Base-by-base conservation (phyloP, 192 early-diverging fungal species). In the Phlyctochytrium bullatum region DNA sequence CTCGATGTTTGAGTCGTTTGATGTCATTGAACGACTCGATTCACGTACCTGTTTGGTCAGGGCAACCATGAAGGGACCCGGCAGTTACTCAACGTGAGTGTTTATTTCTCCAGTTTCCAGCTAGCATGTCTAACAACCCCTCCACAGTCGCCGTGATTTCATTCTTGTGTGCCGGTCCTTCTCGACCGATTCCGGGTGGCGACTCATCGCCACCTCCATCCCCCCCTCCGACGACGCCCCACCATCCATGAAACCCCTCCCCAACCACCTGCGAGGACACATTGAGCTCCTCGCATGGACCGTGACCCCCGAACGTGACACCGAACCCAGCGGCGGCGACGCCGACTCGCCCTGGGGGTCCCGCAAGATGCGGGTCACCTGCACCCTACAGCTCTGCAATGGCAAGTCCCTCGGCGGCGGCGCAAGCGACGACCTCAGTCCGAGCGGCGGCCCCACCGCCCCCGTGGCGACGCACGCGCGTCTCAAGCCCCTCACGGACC, bases 1-100 rank as follows among this genome's bases (percentile, higher is more conserved):
- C 27, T 24, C 54, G 54, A 6, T 57, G 27, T 57, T 57, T 57
- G 54, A 57, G 6, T 24, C 54, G 27, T 57, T 57, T 57, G 54
- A 57, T 27, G 27, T 57, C 10, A 57, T 57, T 25, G 54, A 57
- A 57, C 12, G 54, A 28, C 12, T 57, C 25, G 54, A 57, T 25
- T 57, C 54, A 28, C 4, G 25, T 6, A 57, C 54, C 54, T 57
- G 12, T 27, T 25, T 57, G 10, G 25, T 57, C 54, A 57, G 27
- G 27, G 54, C 54, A 10, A 57, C 54, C 16, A 57, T 57, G 54
- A 57, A 57, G 27, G 25, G 25, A 25, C 6, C 54, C 16, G 54
- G 54, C 12, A 24, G 10, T 25, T 27, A 20, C 4, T 57, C 54
- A 14, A 57, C 14, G 54, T 57, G 25, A 27, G 12, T 27, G 16